Percentiles rank a stretch among this genome's conserved stretches.
Conservation (phyloP, 1,284 basidiomycete genomes). For the Irpex rosettiformis region DNA sequence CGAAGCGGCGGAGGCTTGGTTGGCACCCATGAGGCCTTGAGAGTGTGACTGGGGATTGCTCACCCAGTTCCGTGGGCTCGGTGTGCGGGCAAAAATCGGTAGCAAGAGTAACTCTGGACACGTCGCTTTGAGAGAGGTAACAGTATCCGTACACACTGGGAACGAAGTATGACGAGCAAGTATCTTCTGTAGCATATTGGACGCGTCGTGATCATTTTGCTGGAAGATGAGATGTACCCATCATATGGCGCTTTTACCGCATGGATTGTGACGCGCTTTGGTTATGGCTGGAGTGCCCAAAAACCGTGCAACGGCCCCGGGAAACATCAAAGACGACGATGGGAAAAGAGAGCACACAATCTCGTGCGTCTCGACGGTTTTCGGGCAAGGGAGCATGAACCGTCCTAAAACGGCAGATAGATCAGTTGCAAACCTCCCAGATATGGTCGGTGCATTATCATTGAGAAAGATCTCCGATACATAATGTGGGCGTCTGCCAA, state of each 20-base stretch:
- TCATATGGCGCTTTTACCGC: conserved; percentile 6
- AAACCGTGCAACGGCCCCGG: conserved; percentile 16
- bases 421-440: conserved; percentile 6
- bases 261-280: conserved; percentile 2
- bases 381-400: neutral
- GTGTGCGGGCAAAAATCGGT: conserved; percentile 4
- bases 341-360: conserved; percentile 18
- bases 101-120: conserved; percentile 1
- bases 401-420: conserved; percentile 1
- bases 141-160: neutral
- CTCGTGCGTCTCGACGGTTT: neutral
- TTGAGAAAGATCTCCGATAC: conserved; percentile 11
- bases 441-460: conserved; percentile 2
- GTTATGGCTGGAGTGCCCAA: conserved; percentile 5
- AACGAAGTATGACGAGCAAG: neutral
- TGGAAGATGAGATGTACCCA: conserved; percentile 1
- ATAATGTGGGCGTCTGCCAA: conserved; percentile 11
- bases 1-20: conserved; percentile 91
- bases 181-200: conserved; percentile 8
- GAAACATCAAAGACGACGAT: conserved; percentile 21
- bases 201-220: neutral
- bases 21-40: conserved; percentile 87
- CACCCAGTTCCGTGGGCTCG: neutral
- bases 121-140: neutral
- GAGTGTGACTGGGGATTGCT: conserved; percentile 16